A percentile compares a stretch with the other conserved stretches of the same genome.
These are phyloP conservation scores for Magnolia sinica DNA, from an alignment of 164 flowering plant species.

Conservation along the genomic window DNA sequence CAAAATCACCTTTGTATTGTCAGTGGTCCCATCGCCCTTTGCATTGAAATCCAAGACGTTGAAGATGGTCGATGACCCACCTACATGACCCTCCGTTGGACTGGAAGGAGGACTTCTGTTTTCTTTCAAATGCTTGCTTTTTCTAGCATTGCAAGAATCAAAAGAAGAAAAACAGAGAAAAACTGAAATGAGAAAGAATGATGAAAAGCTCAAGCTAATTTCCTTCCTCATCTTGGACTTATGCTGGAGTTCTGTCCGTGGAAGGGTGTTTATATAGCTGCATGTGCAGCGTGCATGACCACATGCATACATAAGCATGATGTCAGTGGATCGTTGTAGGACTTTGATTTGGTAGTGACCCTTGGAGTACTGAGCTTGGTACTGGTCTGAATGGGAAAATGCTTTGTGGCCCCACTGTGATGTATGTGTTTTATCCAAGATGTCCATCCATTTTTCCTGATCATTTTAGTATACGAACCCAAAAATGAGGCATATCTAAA, in stretches of 20 bases:
- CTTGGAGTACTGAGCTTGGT: too few relatives aligned
- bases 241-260: constrained; percentile 7
- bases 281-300: constrained; percentile 12
- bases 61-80: constrained; percentile 26
- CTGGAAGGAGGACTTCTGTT: constrained; percentile 28
- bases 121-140: constrained; percentile 72
- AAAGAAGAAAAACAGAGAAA: constrained; percentile 51
- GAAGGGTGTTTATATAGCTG: constrained; percentile 45
- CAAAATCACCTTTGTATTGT: constrained; percentile 76
- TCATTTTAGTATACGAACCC: too few relatives aligned
- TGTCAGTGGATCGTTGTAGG: not conserved
- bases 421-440: too few relatives aligned
- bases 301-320: constrained; percentile 18
- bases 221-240: constrained; percentile 30
- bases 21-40: constrained; percentile 72
- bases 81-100: constrained; percentile 34
- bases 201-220: constrained; percentile 37
- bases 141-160: constrained; percentile 65
- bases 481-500: too few relatives aligned
- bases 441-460: too few relatives aligned
- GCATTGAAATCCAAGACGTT: constrained; percentile 80
- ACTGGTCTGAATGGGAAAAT: too few relatives aligned
- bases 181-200: constrained; percentile 40
- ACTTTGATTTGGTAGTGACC: too few relatives aligned
- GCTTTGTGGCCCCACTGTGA: too few relatives aligned